Percentiles rank a stretch among this genome's conserved stretches.
phyloP scores from a whole-genome alignment of 768 basidiomycete genomes.

The Serpula lacrymans region DNA sequence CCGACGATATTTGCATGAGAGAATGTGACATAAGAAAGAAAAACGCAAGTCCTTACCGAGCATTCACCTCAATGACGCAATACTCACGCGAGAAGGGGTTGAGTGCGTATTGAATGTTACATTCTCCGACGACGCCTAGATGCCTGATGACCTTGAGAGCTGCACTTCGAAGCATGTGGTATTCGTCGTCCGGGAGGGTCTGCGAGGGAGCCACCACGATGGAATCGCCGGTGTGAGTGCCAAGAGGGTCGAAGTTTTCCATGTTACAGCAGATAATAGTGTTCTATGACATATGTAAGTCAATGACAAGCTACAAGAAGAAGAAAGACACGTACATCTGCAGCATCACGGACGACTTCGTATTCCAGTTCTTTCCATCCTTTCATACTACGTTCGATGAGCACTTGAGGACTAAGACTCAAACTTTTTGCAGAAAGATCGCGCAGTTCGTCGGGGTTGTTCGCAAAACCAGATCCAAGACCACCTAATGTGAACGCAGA shows the following conservation, averaged over 20 bases:
- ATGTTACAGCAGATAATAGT: conserved; percentile 99
- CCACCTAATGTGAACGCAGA: conserved; percentile 97
- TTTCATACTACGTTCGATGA: conserved; percentile 98
- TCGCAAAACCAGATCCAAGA: conserved; percentile 96
- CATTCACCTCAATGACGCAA: conserved; percentile 98
- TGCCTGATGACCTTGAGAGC: conserved; percentile 95
- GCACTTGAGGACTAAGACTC: conserved; percentile 88
- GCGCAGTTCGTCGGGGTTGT: conserved; percentile 90
- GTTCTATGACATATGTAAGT: conserved; percentile 51
- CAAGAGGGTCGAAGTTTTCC: conserved; percentile 99
- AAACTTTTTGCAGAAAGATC: conserved; percentile 92
- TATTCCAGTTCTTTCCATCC: conserved; percentile 99
- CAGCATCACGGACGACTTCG: conserved; percentile 96
- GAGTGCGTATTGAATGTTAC: conserved; percentile 97
- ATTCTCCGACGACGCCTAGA: conserved; percentile 90
- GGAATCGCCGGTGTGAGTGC: conserved; percentile 98
- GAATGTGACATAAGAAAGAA: conserved; percentile 2
- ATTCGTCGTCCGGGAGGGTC: conserved; percentile 95
- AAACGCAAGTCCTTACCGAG: conserved; percentile 52
- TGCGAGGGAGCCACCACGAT: conserved; percentile 99
- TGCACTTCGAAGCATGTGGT: conserved; percentile 97
- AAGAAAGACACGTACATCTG: conserved; percentile 65
- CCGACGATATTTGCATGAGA: conserved; percentile 1
- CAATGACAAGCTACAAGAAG: conserved; percentile 8
- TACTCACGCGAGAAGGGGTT: conserved; percentile 92